Evolutionary conservation across 2,329 filamentous ascomycete genomes (phyloP).

Genomic region (Penicillium occitanis): DNA sequence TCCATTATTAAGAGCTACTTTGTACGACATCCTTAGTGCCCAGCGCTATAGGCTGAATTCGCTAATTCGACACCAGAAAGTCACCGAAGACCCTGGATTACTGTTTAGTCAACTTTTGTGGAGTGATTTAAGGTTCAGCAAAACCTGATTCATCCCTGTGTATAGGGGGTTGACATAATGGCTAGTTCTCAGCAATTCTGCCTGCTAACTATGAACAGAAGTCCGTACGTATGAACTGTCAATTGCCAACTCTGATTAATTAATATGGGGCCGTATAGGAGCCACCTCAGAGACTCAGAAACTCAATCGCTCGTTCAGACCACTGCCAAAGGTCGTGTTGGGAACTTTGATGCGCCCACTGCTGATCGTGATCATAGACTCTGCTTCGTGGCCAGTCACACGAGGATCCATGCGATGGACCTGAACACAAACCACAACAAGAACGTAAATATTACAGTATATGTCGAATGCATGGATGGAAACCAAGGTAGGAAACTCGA

Average conservation of each 20-base stretch:
- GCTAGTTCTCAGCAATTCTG: not conserved
- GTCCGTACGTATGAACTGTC: not conserved
- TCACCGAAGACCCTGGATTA: not conserved
- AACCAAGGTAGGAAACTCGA: not conserved
- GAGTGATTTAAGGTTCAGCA: not conserved
- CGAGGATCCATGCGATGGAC: not conserved
- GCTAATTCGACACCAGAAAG: not conserved
- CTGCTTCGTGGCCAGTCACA: not conserved
- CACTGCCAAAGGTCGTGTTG: not conserved
- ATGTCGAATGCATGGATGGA: not conserved
- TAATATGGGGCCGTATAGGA: not conserved
- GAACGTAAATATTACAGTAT: not conserved
- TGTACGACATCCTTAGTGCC: not conserved
- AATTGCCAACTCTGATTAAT: conserved; percentile 7
- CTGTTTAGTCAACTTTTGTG: not conserved
- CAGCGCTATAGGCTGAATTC: not conserved
- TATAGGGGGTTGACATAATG: not conserved
- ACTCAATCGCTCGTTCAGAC: conserved; percentile 2
- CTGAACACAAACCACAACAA: not conserved
- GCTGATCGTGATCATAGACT: not conserved
- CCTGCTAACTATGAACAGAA: not conserved
- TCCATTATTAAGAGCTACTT: not conserved
- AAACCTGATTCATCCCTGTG: conserved; percentile 8
- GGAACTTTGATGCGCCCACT: not conserved
- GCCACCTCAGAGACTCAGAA: not conserved